phyloP scores from a whole-genome alignment of 495 filamentous ascomycete species.

The Amniculicola lignicola region DNA sequence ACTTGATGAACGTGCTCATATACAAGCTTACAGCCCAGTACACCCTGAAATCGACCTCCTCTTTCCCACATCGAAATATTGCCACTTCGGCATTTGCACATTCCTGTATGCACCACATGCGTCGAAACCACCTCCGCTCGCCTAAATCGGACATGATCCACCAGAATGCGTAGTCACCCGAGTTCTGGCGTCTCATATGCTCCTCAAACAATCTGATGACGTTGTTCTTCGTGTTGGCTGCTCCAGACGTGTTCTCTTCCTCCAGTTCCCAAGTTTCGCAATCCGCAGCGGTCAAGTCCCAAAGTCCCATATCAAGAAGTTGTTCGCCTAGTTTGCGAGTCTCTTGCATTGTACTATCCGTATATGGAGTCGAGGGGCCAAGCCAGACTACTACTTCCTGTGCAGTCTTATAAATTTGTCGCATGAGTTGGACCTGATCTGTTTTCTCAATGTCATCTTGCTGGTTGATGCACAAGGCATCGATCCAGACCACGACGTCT shows the following conservation, averaged over 20 bases:
- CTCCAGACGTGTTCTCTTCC: neutral
- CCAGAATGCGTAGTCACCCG: conserved; percentile 3
- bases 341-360: conserved; percentile 1
- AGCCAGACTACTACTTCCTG: conserved; percentile 36
- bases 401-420: conserved; percentile 32
- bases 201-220: neutral
- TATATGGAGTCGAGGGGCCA: conserved; percentile 34
- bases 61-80: conserved; percentile 6
- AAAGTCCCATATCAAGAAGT: neutral
- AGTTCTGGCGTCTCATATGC: neutral
- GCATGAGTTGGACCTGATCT: conserved; percentile 36
- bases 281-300: neutral
- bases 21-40: conserved; percentile 1
- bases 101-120: conserved; percentile 18
- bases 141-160: conserved; percentile 12
- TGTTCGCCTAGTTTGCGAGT: conserved; percentile 3
- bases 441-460: conserved; percentile 25
- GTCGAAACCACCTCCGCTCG: conserved; percentile 6
- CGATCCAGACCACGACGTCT: conserved; percentile 2
- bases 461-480: conserved; percentile 41
- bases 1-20: neutral
- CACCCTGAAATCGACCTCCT: conserved; percentile 1
- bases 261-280: neutral
- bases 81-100: conserved; percentile 2
- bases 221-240: neutral